Evolutionary conservation across 257 asterid species (phyloP).

Genomic region (Przewalskia tangutica): DNA sequence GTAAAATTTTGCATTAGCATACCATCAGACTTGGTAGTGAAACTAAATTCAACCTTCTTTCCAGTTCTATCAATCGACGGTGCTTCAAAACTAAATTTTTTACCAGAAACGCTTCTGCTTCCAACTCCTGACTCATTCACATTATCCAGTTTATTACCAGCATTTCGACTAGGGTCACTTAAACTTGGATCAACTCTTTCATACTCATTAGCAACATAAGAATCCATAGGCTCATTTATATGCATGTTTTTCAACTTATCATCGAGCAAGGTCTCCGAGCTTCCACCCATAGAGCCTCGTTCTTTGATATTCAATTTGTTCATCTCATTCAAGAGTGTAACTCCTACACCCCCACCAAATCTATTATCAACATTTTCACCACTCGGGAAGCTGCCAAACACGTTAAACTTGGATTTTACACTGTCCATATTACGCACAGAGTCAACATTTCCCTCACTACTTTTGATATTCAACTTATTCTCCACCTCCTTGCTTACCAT

Average conservation of each 20-base stretch:
- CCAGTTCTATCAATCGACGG: conserved; percentile 29
- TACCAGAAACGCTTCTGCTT: neutral
- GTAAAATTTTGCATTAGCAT: conserved; percentile 31
- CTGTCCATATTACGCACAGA: neutral
- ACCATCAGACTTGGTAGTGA: conserved; percentile 35
- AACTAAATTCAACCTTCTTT: conserved; percentile 45
- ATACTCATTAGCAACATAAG: conserved; percentile 15
- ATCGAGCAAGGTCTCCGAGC: conserved; percentile 5
- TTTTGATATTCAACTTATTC: conserved; percentile 39
- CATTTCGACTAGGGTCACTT: neutral
- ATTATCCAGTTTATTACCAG: neutral
- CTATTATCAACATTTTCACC: neutral
- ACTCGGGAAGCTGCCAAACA: neutral
- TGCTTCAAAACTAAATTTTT: conserved; percentile 13
- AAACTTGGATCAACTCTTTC: neutral
- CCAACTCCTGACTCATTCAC: neutral
- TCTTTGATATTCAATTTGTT: conserved; percentile 50
- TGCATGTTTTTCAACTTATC: conserved; percentile 14
- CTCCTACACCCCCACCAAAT: conserved; percentile 16
- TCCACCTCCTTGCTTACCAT: conserved; percentile 31
- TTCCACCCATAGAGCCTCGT: conserved; percentile 1
- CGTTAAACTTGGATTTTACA: conserved; percentile 6
- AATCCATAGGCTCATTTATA: conserved; percentile 1
- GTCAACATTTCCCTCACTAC: neutral
- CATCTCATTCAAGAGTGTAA: conserved; percentile 44